These are phyloP conservation scores for Fraxinus quadrangulata DNA, from an alignment of 257 asterid genomes.

Conservation along the genomic window DNA sequence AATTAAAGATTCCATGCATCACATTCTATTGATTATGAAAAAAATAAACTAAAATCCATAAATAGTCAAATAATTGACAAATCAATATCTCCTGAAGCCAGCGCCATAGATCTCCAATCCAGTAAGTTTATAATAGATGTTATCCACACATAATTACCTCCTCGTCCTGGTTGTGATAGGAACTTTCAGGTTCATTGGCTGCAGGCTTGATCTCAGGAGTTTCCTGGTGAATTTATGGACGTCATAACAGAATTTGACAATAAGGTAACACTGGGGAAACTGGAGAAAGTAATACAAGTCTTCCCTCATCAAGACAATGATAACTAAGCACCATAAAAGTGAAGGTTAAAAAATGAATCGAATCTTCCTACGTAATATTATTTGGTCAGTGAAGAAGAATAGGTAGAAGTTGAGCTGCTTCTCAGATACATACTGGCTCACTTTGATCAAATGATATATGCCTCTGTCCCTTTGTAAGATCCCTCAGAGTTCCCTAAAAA, in stretches of 20 bases:
- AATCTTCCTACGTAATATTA: constrained; percentile 19
- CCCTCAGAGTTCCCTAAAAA: constrained; percentile 46
- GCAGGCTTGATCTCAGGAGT: constrained; percentile 45
- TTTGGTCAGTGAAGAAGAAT: constrained; percentile 7
- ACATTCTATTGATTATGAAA: background rate
- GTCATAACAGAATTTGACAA: constrained; percentile 16
- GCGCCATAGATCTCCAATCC: constrained; percentile 12
- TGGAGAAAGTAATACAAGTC: background rate
- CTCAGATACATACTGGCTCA: constrained; percentile 33
- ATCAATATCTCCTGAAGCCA: constrained; percentile 11
- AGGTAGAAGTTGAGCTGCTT: constrained; percentile 16
- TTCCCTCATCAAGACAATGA: background rate
- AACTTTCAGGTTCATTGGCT: constrained; percentile 31
- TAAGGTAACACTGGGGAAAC: background rate
- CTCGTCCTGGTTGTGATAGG: constrained; percentile 35
- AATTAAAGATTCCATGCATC: background rate
- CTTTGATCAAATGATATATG: constrained; percentile 30
- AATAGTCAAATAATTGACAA: background rate
- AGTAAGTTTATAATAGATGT: background rate
- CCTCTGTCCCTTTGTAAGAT: constrained; percentile 40
- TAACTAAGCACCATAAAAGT: background rate
- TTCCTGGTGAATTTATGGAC: constrained; percentile 30
- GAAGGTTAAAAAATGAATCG: background rate
- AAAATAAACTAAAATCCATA: background rate
- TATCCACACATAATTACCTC: constrained; percentile 26